A percentile compares a stretch with the other conserved stretches of the same genome.
Evolutionary conservation across 768 basidiomycete genomes (phyloP).

Genomic region (Mycena sanguinolenta): DNA sequence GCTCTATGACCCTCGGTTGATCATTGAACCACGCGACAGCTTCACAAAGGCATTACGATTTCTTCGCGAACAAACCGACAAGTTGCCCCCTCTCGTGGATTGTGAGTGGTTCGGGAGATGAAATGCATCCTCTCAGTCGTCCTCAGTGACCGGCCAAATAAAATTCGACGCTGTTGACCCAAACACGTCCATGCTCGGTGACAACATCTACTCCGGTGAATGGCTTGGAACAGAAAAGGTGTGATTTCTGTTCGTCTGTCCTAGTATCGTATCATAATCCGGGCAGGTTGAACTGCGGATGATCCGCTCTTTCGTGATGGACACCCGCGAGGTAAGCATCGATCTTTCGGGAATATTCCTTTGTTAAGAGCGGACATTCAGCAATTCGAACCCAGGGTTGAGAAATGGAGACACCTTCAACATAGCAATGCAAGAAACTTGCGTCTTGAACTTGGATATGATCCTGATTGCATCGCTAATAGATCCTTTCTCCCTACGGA

Average conservation of each 20-base stretch:
- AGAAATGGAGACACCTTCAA: slow-evolving; percentile 56
- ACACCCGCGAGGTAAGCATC: slow-evolving; percentile 49
- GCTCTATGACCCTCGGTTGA: slow-evolving; percentile 49
- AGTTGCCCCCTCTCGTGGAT: slow-evolving; percentile 58
- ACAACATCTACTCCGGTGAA: slow-evolving; percentile 53
- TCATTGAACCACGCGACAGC: slow-evolving; percentile 42
- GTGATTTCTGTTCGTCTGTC: slow-evolving; percentile 8
- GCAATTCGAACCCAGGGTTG: slow-evolving; percentile 59
- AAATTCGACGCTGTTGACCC: slow-evolving; percentile 42
- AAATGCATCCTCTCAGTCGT: neutral
- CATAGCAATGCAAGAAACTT: slow-evolving; percentile 50
- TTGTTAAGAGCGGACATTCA: slow-evolving; percentile 34
- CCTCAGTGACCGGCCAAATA: slow-evolving; percentile 57
- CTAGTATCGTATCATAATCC: slow-evolving; percentile 2
- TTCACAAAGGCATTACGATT: slow-evolving; percentile 56
- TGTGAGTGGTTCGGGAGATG: slow-evolving; percentile 44
- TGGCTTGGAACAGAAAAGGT: slow-evolving; percentile 58
- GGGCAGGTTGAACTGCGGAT: slow-evolving; percentile 55
- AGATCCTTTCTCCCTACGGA: slow-evolving; percentile 52
- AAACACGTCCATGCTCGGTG: slow-evolving; percentile 33
- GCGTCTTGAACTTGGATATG: neutral
- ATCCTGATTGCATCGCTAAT: neutral
- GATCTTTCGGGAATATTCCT: neutral
- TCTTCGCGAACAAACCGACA: slow-evolving; percentile 53
- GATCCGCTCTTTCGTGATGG: slow-evolving; percentile 51